Evolutionary conservation across 164 flowering plant species (phyloP), one percentile per base, ranked within the genome.

Genomic region (Kalanchoe fedtschenkoi): DNA sequence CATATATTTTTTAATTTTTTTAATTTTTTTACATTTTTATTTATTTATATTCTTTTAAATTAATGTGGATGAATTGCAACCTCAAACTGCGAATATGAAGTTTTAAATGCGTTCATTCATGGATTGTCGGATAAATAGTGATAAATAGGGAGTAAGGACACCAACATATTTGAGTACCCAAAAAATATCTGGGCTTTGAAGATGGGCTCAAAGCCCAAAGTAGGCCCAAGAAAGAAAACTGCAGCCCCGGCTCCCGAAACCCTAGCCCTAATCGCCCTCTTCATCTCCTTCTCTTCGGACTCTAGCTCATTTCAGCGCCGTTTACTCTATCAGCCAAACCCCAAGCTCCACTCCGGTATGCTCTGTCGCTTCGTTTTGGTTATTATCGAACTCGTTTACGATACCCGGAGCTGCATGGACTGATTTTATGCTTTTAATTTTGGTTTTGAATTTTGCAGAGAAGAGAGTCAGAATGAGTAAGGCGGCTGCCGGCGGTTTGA

Each of bases 401-500:
- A 22, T 9, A 13, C 30, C 4, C 9, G 6, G 10, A 28, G 19
- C 9, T 26, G 7, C 24, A 8, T 61, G 6, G 1, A 42, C 34
- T 26, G 17, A 28, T 14, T 51, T 44, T n/a, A n/a, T n/a, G n/a
- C n/a, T 17, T 8, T 51, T 5, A 29, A 24, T 6, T 24, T 17
- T 51, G 10, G 6, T 22, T 34, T 53, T 34, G 11, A 3, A 9
- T 15, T 43, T 16, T 46, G 46, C 56, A 53, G 62, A 46, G 58
- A 32, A 46, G 46, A 54, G 38, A 16, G 63, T 65, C 56, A 71
- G 67, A 61, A 70, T 77, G 83, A 75, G 75, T 44, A 74, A 70
- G 24, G 70, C 70, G 16, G 79, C 75, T 15, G 68, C 64, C 1
- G 68, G 58, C 1, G 76, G 72, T 5, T 32, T 66, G n/a, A 77